Percentiles rank a stretch among this genome's conserved stretches.
These are phyloP conservation scores for Tripidium arundinaceum DNA, from an alignment of 202 grass and related monocot genomes.

Conservation along the genomic window DNA sequence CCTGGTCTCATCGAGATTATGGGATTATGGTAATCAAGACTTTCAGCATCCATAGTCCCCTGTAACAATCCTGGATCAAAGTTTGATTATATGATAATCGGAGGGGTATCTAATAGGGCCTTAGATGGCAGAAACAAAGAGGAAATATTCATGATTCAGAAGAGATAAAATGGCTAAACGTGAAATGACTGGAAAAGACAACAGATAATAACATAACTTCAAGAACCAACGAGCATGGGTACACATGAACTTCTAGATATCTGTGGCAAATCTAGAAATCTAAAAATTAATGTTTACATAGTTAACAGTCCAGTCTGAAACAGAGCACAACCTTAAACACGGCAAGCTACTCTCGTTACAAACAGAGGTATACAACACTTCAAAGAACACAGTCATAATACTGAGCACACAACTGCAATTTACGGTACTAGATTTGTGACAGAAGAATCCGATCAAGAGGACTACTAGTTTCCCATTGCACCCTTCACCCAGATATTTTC, in stretches of 20 bases:
- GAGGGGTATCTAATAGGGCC: background rate
- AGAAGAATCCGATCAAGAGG: background rate
- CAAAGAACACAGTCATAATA: slow-evolving; percentile 2
- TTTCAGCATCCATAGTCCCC: too few relatives aligned
- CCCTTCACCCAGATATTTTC: slow-evolving; percentile 44
- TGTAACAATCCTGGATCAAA: background rate
- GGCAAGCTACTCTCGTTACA: background rate
- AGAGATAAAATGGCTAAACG: background rate
- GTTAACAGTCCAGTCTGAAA: background rate
- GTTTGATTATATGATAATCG: background rate
- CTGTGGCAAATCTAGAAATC: too few relatives aligned
- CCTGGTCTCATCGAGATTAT: background rate
- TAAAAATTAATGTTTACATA: background rate
- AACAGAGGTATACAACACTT: background rate
- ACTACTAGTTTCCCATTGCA: slow-evolving; percentile 1
- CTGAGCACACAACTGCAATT: slow-evolving; percentile 8
- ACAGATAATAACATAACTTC: background rate
- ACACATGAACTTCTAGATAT: background rate
- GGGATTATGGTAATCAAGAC: background rate
- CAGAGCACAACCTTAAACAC: slow-evolving; percentile 1
- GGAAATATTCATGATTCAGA: background rate
- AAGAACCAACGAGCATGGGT: background rate
- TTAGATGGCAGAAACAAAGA: background rate
- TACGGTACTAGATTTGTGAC: background rate
- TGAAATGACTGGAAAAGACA: background rate